phyloP scores from a whole-genome alignment of 2,329 filamentous ascomycete species.

The Huntiella savannae region DNA sequence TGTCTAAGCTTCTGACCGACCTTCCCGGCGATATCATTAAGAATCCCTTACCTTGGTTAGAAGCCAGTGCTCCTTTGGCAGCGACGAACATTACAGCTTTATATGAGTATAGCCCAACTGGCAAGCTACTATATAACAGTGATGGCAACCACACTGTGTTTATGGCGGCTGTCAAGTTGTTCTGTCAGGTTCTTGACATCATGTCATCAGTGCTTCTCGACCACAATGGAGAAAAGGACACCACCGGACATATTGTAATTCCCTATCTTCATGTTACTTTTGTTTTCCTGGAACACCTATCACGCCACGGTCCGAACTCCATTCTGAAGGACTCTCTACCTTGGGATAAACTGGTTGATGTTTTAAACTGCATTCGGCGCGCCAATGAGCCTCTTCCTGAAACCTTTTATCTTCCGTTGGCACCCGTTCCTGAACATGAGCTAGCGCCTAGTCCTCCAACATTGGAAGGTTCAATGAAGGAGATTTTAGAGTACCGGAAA shows the following conservation, averaged over 20 bases:
- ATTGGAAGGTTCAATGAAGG: too few relatives aligned
- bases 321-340: too few relatives aligned
- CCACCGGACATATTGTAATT: neutral
- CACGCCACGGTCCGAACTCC: constrained; percentile 10
- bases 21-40: constrained; percentile 39
- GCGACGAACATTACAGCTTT: constrained; percentile 35
- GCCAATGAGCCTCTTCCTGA: too few relatives aligned
- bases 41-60: constrained; percentile 31
- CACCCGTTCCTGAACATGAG: too few relatives aligned
- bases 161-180: neutral
- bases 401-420: too few relatives aligned
- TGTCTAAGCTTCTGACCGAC: constrained; percentile 27
- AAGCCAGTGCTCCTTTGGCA: constrained; percentile 33
- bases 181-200: neutral
- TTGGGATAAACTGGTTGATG: too few relatives aligned
- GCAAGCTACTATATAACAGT: neutral
- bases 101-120: constrained; percentile 23
- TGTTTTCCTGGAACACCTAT: constrained; percentile 16
- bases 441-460: too few relatives aligned
- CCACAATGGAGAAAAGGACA: too few relatives aligned
- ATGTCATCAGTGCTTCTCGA: neutral
- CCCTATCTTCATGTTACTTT: constrained; percentile 1
- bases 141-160: neutral
- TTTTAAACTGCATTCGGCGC: too few relatives aligned
- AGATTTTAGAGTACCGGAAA: too few relatives aligned